Percentiles rank a stretch among this genome's conserved stretches.
Conservation (phyloP, 352 stramenopile genomes). For the Pythium brachiatum region DNA sequence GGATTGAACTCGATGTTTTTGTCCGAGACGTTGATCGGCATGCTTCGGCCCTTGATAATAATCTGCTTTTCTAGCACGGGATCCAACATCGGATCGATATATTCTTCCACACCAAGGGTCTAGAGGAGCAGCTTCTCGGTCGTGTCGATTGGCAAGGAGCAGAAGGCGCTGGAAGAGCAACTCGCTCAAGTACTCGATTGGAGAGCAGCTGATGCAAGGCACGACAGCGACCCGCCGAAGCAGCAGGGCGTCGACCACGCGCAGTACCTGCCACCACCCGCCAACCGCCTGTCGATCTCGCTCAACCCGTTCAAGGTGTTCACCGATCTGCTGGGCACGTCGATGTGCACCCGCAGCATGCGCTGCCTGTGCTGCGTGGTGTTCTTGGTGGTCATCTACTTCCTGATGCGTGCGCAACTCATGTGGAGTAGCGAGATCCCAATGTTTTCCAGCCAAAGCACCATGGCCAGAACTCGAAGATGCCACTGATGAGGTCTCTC, state of each 20-base stretch:
- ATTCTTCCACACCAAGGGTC: constrained; percentile 94
- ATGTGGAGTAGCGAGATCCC: too few species aligned
- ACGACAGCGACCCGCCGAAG: too few species aligned
- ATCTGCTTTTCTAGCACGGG: constrained; percentile 97
- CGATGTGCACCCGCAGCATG: too few species aligned
- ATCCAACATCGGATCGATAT: constrained; percentile 98
- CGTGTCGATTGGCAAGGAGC: constrained; percentile 91
- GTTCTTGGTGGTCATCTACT: too few species aligned
- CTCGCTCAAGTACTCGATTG: constrained; percentile 87
- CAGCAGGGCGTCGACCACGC: too few species aligned
- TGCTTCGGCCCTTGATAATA: constrained; percentile 94
- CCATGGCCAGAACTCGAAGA: constrained; percentile 71
- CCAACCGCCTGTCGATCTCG: too few species aligned
- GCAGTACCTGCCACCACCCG: too few species aligned
- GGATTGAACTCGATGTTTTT: constrained; percentile 99
- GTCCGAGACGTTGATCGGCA: constrained; percentile 98
- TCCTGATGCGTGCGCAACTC: too few species aligned
- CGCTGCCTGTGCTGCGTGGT: too few species aligned
- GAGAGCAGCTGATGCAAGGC: too few species aligned
- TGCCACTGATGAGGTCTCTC: constrained; percentile 71
- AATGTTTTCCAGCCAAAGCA: constrained; percentile 66
- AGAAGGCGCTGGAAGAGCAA: constrained; percentile 88
- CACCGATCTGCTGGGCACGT: too few species aligned
- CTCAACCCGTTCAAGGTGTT: constrained; percentile 89
- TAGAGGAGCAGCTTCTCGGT: constrained; percentile 90